Base-by-base conservation (phyloP, 2,329 filamentous ascomycete species). In the Diaporthe caulivora region DNA sequence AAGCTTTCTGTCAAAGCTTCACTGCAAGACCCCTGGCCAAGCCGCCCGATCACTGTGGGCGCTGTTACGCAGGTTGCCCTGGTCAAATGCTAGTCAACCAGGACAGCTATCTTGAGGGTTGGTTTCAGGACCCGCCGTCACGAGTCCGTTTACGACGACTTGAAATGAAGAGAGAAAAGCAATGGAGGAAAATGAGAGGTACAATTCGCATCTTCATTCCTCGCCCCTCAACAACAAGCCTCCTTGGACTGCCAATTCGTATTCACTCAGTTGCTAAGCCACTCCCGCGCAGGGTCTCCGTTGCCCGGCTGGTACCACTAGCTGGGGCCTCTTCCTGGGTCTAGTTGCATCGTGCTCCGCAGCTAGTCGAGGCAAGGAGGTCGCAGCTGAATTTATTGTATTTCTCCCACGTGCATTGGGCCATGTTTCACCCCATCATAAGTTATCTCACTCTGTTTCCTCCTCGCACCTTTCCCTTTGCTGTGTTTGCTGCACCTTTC, bases 1-100 rank as follows among this genome's bases (percentile, higher is more conserved):
- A 65, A 65, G 62, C 62, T 65, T 65, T 65, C 62, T 65, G 62
- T 51, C 62, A 65, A 37, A 51, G 62, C 62, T 24, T 34, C n/a
- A 29, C 1, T 18, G 18, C 24, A 1, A 29, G 57, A 34, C 57
- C 57, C 62, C 62, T 49, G 42, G 31, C 24, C 42, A 34, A 4
- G 18, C 26, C 26, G 49, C 49, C 49, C 49, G 49, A 26, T 26
- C n/a, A 7, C 24, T 42, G 24, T 9, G 2, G 37, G 37, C 29
- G 21, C 8, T 26, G 31, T 34, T 60, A n/a, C 15, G 6, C n/a
- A 24, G n/a, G 11, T 18, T 17, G 34, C 34, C 34, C 34, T 34
- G 34, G 9, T 34, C 34, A 40, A 40, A 40, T 40, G 37, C 37
- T 40, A 40, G 37, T 13, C 13, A 10, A 10, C 37, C 7, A 10